Evolutionary conservation across 768 basidiomycete species (phyloP), one percentile per base, ranked within the genome.

Genomic region (Cystofilobasidium macerans): DNA sequence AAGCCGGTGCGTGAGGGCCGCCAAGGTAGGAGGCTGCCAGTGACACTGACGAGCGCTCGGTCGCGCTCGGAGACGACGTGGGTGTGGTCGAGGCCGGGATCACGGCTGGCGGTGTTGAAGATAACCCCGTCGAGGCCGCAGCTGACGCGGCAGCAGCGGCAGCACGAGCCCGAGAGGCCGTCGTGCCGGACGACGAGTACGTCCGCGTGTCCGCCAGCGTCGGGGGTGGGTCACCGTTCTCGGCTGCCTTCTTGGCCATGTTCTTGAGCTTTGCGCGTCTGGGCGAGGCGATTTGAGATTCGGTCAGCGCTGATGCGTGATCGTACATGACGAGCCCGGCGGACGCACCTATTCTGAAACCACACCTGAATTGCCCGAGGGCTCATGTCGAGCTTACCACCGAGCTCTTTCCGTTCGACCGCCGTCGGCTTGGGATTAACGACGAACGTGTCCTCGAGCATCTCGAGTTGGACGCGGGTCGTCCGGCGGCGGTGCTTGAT

Each of bases 401-500:
- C 87, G 61, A 98, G 83, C 69, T 83, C 80, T 75, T 88, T 89
- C 71, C 94, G 82, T 42, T 87, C 78, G 9, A 81, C 66, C 53
- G 75, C 75, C 75, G 91, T 92, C 20, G 94, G 93, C 76, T 98
- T 98, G 64, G 89, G 89, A 77, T 92, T 90, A 71, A 82, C 80
- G 71, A 83, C 84, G 77, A 94, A 98, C 71, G 91, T 81, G 66
- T 82, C 80, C 76, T 98, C 94, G 70, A 98, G 84, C 70, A 89
- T 83, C 77, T 86, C 86, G 73, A 95, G 85, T 78, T 98, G 94
- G 24, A 83, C 80, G 38, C 85, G 83, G 35, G 90, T 89, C 0
- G 94, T 98, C 61, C 94, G 81, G 72, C 91, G 88, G 67, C 92
- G 80, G 72, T 94, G 92, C 79, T 94, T 94, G 78, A 95, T 88